Evolutionary conservation across 2,329 filamentous ascomycete genomes (phyloP), one percentile per base, ranked within the genome.

Genomic region (Cylindrodendrum hubeiense): DNA sequence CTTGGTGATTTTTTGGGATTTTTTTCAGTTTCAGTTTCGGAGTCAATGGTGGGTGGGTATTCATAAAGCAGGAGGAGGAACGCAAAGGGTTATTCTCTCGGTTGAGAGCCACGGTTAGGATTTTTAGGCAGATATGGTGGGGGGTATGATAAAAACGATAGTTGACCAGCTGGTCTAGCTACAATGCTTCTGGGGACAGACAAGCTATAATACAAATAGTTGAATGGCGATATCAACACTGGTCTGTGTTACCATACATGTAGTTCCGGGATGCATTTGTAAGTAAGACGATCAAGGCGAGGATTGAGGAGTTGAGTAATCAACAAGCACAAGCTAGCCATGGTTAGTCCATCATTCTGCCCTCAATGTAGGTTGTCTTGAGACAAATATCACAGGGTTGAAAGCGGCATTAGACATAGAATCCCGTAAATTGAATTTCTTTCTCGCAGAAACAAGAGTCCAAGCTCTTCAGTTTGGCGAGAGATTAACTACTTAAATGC

Each of bases 1-100:
- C 81, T 50, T 72, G 77, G 63, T 79, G 65, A 63, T 8, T 13
- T 30, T 47, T 4, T 22, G 63, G 78, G 65, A 63, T 8, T 13
- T 30, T 47, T 4, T 22, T 33, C 24, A 24, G 26, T 19, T 15
- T 37, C 10, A 12, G 21, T 30, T 37, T 21, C 33, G 50, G 50
- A 41, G 37, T 53, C 15, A 22, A 50, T 33, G 30, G 47, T n/a
- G 19, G 30, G 47, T n/a, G 19, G 47, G 17, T 33, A 21, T 33
- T 50, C 10, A 46, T 4, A 21, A 33, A 4, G 9, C 8, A 22
- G 26, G 5, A 3, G 10, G n/a, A 34, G 10, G 19, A 50, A 34
- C n/a, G n/a, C 28, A 50, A 21, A 30, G 47, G 47, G n/a, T 50
- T 15, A 21, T 5, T 6, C 28, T 50, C 47, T 33, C n/a, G 26